Conservation (phyloP, 2,329 filamentous ascomycete species). For the Penicillium sp. region DNA sequence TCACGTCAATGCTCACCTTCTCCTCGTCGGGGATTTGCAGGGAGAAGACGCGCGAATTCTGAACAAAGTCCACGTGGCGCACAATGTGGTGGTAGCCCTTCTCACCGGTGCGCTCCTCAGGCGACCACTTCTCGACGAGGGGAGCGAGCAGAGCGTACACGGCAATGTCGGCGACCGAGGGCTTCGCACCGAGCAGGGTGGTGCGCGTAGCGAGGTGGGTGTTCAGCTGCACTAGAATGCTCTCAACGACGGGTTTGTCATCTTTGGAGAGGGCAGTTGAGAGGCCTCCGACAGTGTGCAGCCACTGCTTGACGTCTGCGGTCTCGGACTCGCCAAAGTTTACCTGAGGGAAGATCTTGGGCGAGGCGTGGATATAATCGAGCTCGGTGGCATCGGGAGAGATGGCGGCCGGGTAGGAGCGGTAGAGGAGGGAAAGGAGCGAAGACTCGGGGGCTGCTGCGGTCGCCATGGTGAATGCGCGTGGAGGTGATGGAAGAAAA, state of each 20-base stretch:
- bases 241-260: constrained; percentile 56
- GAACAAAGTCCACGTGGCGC: constrained; percentile 88
- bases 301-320: constrained; percentile 86
- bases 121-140: constrained; percentile 72
- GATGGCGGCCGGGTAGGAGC: constrained; percentile 43
- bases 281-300: constrained; percentile 72
- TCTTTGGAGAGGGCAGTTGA: constrained; percentile 50
- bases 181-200: constrained; percentile 84
- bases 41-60: constrained; percentile 73
- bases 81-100: constrained; percentile 88
- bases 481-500: constrained; percentile 24
- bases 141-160: constrained; percentile 77
- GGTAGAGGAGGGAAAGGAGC: constrained; percentile 46
- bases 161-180: constrained; percentile 80
- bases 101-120: constrained; percentile 86
- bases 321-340: constrained; percentile 77
- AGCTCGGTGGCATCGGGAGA: constrained; percentile 42
- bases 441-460: constrained; percentile 41
- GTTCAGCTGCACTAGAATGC: constrained; percentile 77
- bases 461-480: constrained; percentile 30
- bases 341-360: constrained; percentile 66
- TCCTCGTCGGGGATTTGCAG: constrained; percentile 68
- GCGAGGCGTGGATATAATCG: constrained; percentile 47
- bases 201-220: constrained; percentile 82
- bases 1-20: constrained; percentile 74